Evolutionary conservation across 192 early-diverging fungal species (phyloP), one percentile per base, ranked within the genome.

Genomic region (Linderina pennispora): DNA sequence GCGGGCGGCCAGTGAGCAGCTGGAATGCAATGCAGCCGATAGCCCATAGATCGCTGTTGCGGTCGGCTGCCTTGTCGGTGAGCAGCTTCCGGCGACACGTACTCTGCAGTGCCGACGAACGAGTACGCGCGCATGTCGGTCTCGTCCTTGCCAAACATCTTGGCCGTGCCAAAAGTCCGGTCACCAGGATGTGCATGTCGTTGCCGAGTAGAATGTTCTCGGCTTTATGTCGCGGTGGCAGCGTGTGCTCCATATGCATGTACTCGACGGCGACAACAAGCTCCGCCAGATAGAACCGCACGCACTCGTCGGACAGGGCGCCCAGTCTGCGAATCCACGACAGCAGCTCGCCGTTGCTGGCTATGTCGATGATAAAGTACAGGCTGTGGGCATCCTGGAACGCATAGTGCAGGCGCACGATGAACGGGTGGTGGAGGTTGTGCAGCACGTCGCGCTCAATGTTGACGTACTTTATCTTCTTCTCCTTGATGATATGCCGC

Each of bases 71-170:
- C 33, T 89, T 86, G 56, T 97, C 91, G 16, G 82, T 90, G 21
- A 99, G 74, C 28, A 99, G 73, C 64, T 99, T n/a, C 96, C 1
- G 94, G 96, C 3, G 91, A 91, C 18, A 94, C 94, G 67, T 99
- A 99, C 77, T 99, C 96, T 11, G 96, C 94, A 3, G 96, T 99
- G 22, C 96, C 96, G 1, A 99, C 96, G 77, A 97, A 97, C 0
- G 93, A 97, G 50, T 87, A 83, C 40, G 86, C 65, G 22, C 82
- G 68, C 32, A 70, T 62, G 21, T 53, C 41, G 13, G 38, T 8
- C 16, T 55, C 55, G 38, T 51, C 65, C 47, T 55, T 58, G 35
- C 34, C 33, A 33, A 64, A 71, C 61, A 55, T 58, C 49, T 71
- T 71, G 23, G 93, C 96, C 1, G 90, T 88, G 32, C 96, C 96